Percentiles rank a stretch among this genome's conserved stretches.
Evolutionary conservation across 2,329 filamentous ascomycete genomes (phyloP).

Genomic region (Zymoseptoria pseudotritici): DNA sequence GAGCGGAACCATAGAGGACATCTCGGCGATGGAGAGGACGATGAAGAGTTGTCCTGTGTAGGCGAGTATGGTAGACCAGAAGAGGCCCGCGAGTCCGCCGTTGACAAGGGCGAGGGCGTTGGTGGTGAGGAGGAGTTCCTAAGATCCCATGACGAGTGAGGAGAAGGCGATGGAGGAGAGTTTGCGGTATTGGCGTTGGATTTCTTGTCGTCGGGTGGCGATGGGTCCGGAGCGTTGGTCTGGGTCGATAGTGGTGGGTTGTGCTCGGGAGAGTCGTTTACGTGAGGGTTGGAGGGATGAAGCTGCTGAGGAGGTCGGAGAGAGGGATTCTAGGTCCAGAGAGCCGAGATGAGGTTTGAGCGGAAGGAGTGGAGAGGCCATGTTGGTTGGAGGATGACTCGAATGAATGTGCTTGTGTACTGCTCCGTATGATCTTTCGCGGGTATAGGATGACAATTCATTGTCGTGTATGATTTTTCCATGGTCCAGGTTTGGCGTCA

Average conservation of each 20-base stretch:
- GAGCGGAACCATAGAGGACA: slow-evolving; percentile 27
- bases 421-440: background rate
- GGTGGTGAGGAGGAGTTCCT: slow-evolving; percentile 36
- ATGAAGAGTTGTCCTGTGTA: slow-evolving; percentile 27
- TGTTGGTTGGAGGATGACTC: background rate
- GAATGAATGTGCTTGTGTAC: background rate
- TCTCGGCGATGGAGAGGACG: slow-evolving; percentile 29
- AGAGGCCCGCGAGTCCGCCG: slow-evolving; percentile 24
- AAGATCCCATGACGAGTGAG: slow-evolving; percentile 45
- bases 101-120: slow-evolving; percentile 20
- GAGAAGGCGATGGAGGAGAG: slow-evolving; percentile 35
- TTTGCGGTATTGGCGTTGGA: slow-evolving; percentile 19
- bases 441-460: background rate
- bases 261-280: slow-evolving; percentile 1
- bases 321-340: slow-evolving; percentile 1
- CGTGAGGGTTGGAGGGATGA: background rate
- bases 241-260: background rate
- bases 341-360: slow-evolving; percentile 3
- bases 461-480: background rate
- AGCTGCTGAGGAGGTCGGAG: background rate
- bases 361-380: slow-evolving; percentile 1
- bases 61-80: slow-evolving; percentile 25
- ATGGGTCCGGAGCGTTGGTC: background rate
- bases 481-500: no score
- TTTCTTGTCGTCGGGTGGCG: slow-evolving; percentile 6